Evolutionary conservation across 805 yeast species (phyloP), one percentile per base, ranked within the genome.

Genomic region (Ogataea minuta): DNA sequence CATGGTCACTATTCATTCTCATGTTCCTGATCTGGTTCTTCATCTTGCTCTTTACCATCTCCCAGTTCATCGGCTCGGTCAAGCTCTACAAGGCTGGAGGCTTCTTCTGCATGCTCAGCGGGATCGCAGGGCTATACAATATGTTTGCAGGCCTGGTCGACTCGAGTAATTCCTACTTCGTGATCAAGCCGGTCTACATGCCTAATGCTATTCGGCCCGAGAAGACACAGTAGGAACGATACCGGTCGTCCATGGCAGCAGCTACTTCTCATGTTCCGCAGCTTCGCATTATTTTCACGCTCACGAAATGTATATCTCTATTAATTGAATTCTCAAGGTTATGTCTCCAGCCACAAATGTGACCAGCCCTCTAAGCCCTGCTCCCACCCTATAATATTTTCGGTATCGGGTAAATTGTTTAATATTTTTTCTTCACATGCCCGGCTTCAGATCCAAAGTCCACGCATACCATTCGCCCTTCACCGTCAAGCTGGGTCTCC

Each of bases 151-250:
- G 77, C 44, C 57, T 64, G 32, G 69, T 72, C 1, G 77, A 72
- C 40, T 57, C 59, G 10, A 71, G 76, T 39, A 84, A 81, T 63
- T 69, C 82, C 27, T 84, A 81, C 57, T 47, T 81, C 47, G 63
- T 65, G 12, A 60, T 77, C 34, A 65, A 67, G 41, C 76, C 85
- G 13, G 38, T 70, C 36, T 72, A 60, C 52, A 56, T 77, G 63
- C 79, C 81, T 26, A 68, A 71, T 34, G 63, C 66, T 14, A 49
- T 36, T 2, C 40, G 43, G 11, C 52, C 59, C 8, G 45, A 31
- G 10, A 19, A 40, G 21, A n/a, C n/a, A n/a, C n/a, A n/a, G n/a
- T n/a, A n/a, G n/a, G n/a, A n/a, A n/a, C n/a, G n/a, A n/a, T n/a
- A n/a, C n/a, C n/a, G n/a, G n/a, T n/a, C n/a, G n/a, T n/a, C n/a